Base-by-base conservation (phyloP, 139 green algal genomes). In the Chlamydomonas schloesseri region DNA sequence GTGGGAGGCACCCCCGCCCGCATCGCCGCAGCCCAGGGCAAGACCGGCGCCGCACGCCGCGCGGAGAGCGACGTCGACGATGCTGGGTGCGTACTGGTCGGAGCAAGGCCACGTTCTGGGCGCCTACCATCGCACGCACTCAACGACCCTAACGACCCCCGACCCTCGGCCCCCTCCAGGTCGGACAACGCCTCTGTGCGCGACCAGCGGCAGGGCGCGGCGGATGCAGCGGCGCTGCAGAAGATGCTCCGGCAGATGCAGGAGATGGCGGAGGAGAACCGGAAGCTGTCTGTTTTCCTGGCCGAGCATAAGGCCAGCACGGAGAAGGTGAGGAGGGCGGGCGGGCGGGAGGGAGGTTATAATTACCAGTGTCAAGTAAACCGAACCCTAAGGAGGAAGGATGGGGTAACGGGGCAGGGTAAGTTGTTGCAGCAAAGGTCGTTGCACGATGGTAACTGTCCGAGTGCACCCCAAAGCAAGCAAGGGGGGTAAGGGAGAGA, bases 221-320 rank as follows among this genome's bases (percentile, higher is more conserved):
- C 77, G 24, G 79, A 85, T 47, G 46, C 79, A 0, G 33, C 79
- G 9, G 46, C 55, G 65, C 79, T 85, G 3, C 65, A 85, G 20
- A 68, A 68, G 47, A 69, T 67, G 2, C 79, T 85, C 21, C 76
- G 76, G 67, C 67, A 85, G 47, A 85, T 85, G 79, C 79, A 85
- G 79, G 79, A 76, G 47, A 76, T 85, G 79, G 47, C 65, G 8
- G 79, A 85, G n/a, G 79, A 85, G 79, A 85, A 85, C 65, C 65
- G 67, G n/a, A 85, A 85, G 67, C 46, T 85, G 47, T 69, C 47
- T 31, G 2, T 5, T 2, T 85, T 85, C 67, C 21, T 85, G 68
- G 47, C 67, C 0, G 79, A 85, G 79, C 76, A 70, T 67, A 85
- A 76, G 67, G 67, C 67, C 23, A 67, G 76, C 33, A 50, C 79